Percentiles rank a stretch among this genome's conserved stretches.
Conservation (phyloP, 2,329 filamentous ascomycete genomes). For the Gaeumannomyces tritici region DNA sequence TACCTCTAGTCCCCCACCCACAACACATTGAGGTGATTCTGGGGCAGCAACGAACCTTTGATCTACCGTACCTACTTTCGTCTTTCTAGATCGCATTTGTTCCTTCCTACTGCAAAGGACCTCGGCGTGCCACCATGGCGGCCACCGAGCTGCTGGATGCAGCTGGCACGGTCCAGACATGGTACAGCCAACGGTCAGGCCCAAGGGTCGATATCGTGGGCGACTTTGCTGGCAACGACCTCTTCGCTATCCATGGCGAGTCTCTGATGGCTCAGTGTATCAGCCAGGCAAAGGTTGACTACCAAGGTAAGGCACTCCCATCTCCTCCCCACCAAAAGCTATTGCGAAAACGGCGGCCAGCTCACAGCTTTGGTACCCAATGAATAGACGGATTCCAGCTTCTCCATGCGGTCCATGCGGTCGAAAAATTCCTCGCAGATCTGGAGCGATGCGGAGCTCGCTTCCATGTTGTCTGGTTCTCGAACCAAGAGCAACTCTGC, state of each 20-base stretch:
- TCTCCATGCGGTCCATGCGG: conserved; percentile 58
- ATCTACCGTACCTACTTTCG: too few species aligned
- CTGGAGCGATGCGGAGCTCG: conserved; percentile 56
- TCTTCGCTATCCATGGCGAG: conserved; percentile 66
- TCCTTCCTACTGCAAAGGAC: neutral
- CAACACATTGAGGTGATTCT: neutral
- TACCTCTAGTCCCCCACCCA: neutral
- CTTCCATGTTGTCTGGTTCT: conserved; percentile 64
- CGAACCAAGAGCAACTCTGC: conserved; percentile 43
- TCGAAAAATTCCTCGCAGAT: conserved; percentile 55
- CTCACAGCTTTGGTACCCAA: neutral
- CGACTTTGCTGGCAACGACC: conserved; percentile 65
- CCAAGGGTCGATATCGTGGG: conserved; percentile 55
- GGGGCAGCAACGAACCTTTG: too few species aligned
- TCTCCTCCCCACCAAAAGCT: neutral
- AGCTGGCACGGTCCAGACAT: neutral
- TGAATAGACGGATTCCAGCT: conserved; percentile 53
- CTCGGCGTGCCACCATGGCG: neutral
- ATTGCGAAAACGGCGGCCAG: neutral
- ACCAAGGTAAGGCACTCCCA: conserved; percentile 30
- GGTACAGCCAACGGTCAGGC: neutral
- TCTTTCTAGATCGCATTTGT: neutral
- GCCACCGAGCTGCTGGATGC: neutral
- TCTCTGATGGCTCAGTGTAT: conserved; percentile 59
- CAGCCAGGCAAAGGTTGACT: conserved; percentile 52